Evolutionary conservation across 148 eudicot genomes (phyloP), one percentile per base, ranked within the genome.

Genomic region (Fagopyrum esculentum): DNA sequence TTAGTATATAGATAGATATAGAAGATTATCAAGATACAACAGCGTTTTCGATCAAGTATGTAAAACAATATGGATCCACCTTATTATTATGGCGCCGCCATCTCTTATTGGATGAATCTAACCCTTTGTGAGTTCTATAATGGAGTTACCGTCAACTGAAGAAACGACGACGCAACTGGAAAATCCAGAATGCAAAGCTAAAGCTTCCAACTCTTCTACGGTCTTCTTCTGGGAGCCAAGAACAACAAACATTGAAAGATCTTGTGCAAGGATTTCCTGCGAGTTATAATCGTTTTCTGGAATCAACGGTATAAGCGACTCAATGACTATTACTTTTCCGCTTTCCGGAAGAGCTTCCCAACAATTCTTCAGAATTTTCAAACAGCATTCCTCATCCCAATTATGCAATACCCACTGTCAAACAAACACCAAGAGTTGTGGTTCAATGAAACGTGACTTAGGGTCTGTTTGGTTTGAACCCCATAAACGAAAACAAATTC

Each of bases 121-220:
- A 35, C 2, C 40, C 40, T 35, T 35, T 1, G 3, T 35, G 40
- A 35, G 40, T 35, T 71, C 74, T 0, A 72, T 49, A 13, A 72
- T 59, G 6, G 22, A 17, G 2, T 6, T 72, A n/a, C 50, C 11
- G 44, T 54, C 69, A 56, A 47, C 77, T 0, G 77, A 79, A 43
- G 77, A 79, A 51, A 29, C 69, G 9, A 68, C 74, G 16, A 10
- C 29, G 9, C 69, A 79, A 4, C 60, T 56, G 5, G 46, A 15
- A 46, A 79, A 79, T 8, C 81, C 81, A n/a, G 77, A 68, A 17
- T 29, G 40, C 5, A 26, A 22, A 4, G 81, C 81, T 2, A 79
- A n/a, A 43, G 48, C 49, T 16, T 74, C 48, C 7, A 66, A 74
- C 22, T 79, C 77, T 45, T 52, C 9, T 47, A 44, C 17, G 1